These are phyloP conservation scores for Sugiyamaella grinbergsii DNA, from an alignment of 1,139 yeast genomes.

Conservation along the genomic window DNA sequence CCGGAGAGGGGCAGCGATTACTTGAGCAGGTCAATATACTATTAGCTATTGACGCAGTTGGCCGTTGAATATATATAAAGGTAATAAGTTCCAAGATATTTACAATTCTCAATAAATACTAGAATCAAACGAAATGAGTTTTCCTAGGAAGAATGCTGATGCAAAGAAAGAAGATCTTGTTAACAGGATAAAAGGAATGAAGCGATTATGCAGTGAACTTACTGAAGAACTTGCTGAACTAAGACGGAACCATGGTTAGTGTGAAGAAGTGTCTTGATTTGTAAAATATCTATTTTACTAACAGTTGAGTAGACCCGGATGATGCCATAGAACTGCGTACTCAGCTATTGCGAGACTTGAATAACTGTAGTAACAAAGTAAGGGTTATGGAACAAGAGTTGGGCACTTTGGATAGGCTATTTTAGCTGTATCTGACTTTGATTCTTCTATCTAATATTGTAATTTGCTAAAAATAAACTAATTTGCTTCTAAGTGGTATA, in stretches of 20 bases:
- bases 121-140: background rate
- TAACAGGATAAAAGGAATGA: background rate
- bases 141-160: conserved; percentile 3
- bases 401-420: background rate
- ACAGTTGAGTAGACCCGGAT: conserved; percentile 1
- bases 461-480: conserved; percentile 2
- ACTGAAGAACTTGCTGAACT: conserved; percentile 11
- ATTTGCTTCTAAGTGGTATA: background rate
- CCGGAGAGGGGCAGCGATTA: no score
- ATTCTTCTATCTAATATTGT: background rate
- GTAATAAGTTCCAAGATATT: background rate
- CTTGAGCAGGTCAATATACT: no score
- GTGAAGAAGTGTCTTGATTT: background rate
- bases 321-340: background rate
- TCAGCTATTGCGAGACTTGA: conserved; percentile 6
- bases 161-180: conserved; percentile 7
- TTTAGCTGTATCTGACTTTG: background rate
- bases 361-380: background rate
- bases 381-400: conserved; percentile 3
- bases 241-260: conserved; percentile 9
- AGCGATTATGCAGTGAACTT: conserved; percentile 1
- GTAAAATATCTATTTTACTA: background rate
- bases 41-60: no score
- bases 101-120: background rate
- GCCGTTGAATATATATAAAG: background rate